Evolutionary conservation across 495 filamentous ascomycete genomes (phyloP).

Genomic region (Trypethelium eluteriae): DNA sequence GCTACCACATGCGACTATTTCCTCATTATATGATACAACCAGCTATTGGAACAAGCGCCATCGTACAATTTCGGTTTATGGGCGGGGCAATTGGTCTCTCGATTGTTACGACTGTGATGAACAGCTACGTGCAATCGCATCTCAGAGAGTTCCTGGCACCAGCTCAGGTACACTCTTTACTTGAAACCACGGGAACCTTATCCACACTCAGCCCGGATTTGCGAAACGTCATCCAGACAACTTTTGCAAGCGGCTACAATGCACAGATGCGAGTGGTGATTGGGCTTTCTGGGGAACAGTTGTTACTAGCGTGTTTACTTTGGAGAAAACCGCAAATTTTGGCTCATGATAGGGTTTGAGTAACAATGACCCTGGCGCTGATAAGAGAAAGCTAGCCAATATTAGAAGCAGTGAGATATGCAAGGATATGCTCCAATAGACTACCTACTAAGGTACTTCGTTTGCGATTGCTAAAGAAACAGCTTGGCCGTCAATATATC

Average conservation of each 20-base stretch:
- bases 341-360: slow-evolving; percentile 5
- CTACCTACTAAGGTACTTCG: neutral
- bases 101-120: slow-evolving; percentile 3
- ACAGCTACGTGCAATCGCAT: neutral
- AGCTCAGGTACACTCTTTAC: neutral
- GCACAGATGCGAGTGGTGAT: slow-evolving; percentile 4
- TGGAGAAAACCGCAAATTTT: slow-evolving; percentile 3
- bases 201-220: neutral
- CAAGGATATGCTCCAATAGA: neutral
- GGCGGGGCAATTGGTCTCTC: neutral
- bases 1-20: neutral
- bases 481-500: neutral
- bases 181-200: neutral
- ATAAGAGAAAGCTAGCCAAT: neutral
- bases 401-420: neutral
- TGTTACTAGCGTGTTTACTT: neutral
- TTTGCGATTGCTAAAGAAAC: neutral
- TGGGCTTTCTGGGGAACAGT: neutral
- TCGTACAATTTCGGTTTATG: slow-evolving; percentile 3
- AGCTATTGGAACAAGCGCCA: neutral
- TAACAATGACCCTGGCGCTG: neutral
- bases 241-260: neutral
- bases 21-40: neutral
- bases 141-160: neutral
- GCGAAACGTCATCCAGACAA: neutral